Base-by-base conservation (phyloP, 2,329 filamentous ascomycete genomes). In the Arthrobotrys entomopaga region DNA sequence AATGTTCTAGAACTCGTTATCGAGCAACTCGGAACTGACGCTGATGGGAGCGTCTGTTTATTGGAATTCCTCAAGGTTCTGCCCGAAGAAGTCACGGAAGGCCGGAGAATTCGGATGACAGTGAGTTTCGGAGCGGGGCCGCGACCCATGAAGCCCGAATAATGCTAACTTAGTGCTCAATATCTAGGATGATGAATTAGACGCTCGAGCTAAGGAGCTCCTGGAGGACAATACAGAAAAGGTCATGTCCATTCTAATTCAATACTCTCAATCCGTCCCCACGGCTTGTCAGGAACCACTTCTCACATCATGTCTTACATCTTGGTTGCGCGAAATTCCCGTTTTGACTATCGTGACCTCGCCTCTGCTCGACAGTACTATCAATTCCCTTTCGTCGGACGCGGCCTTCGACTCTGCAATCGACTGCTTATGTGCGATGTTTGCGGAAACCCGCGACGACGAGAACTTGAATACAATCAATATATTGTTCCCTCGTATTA, bases 71-170 rank as follows among this genome's bases (percentile, higher is more conserved):
- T 99, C 77, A 93, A 92, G 82, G 93, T 99, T 79, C 89, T 99
- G 77, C 95, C 95, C 66, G 95, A 99, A 86, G 95, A 99, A 87
- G 95, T 99, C 81, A 98, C 92, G 79, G 94, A 99, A 86, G 95
- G 95, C 84, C 92, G 95, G 84, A 99, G 98, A 85, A 97, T 99
- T 87, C 97, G 93, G 86, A 87, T 99, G 84, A 93, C 92, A 88
- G 93, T 97, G 95, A 85, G 92, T 94, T 87, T 85, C n/a, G 84
- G 85, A 82, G 83, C 80, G 81, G 6, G 10, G 10, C 29, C 29
- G 5, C 10, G 29, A 8, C 10, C 1, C 10, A 34, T 5, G 2
- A 82, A 84, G 83, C 82, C 83, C 81, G 83, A 78, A 79, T 79
- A 11, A n/a, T 19, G 42, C 19, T 11, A 16, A 8, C 34, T 6